Conservation (phyloP, 2,329 filamentous ascomycete species). For the Cladophialophora immunda region DNA sequence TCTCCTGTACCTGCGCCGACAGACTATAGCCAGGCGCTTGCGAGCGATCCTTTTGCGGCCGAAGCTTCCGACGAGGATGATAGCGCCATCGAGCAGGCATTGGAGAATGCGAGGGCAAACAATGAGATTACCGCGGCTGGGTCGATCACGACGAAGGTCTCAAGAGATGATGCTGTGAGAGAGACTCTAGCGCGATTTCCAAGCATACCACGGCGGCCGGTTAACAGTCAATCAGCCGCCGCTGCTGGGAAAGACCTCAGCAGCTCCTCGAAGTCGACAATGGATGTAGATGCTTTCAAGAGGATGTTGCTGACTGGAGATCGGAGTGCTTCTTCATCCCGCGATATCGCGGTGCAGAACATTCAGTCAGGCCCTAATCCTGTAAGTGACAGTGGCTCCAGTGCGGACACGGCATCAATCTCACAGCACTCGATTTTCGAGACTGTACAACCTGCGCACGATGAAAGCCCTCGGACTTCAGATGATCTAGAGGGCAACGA, state of each 20-base stretch:
- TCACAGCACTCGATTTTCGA: slow-evolving; percentile 69
- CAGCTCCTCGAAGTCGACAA: slow-evolving; percentile 51
- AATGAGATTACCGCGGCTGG: slow-evolving; percentile 29
- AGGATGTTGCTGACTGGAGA: slow-evolving; percentile 78
- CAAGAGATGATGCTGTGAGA: slow-evolving; percentile 31
- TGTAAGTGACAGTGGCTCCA: slow-evolving; percentile 55
- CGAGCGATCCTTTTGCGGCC: slow-evolving; percentile 51
- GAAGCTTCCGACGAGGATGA: slow-evolving; percentile 44
- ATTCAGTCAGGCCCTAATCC: slow-evolving; percentile 41
- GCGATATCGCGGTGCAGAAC: slow-evolving; percentile 35
- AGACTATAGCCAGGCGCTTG: slow-evolving; percentile 43
- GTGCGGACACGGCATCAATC: slow-evolving; percentile 67
- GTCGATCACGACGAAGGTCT: slow-evolving; percentile 8
- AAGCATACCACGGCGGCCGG: slow-evolving; percentile 26
- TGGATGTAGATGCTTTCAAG: slow-evolving; percentile 83
- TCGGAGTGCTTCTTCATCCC: slow-evolving; percentile 49
- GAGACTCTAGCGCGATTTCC: slow-evolving; percentile 40
- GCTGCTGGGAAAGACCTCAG: slow-evolving; percentile 21
- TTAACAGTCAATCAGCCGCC: slow-evolving; percentile 3
- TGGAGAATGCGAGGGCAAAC: slow-evolving; percentile 42
- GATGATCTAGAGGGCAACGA: slow-evolving; percentile 66
- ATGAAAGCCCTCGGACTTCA: slow-evolving; percentile 66
- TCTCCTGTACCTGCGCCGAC: slow-evolving; percentile 20
- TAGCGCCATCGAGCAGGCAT: slow-evolving; percentile 41
- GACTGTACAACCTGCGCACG: slow-evolving; percentile 51